These are phyloP conservation scores for Fusarium miscanthi DNA, from an alignment of 2,329 filamentous ascomycete species.

Conservation along the genomic window DNA sequence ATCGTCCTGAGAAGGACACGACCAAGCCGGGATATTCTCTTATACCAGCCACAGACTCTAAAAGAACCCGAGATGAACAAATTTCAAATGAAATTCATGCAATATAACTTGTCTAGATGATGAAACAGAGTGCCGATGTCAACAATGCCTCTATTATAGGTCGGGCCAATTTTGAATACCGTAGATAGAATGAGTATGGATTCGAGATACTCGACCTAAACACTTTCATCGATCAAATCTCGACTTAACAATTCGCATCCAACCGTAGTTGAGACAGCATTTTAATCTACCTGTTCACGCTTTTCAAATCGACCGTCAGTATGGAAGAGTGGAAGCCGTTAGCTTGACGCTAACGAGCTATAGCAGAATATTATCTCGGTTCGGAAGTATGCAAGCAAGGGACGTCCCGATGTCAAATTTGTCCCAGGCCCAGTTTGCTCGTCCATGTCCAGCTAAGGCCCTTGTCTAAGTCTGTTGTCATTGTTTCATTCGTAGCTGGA, in stretches of 20 bases:
- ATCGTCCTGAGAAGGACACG: background rate
- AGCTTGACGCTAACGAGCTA: conserved; percentile 14
- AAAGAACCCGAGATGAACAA: background rate
- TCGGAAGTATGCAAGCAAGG: conserved; percentile 27
- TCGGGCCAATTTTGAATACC: background rate
- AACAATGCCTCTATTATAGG: background rate
- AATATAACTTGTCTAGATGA: background rate
- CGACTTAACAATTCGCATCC: background rate
- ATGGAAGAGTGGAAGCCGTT: conserved; percentile 1
- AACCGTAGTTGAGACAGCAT: background rate
- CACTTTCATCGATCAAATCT: background rate
- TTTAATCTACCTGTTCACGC: background rate
- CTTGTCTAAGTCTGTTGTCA: conserved; percentile 7
- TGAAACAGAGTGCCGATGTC: background rate
- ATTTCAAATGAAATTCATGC: background rate
- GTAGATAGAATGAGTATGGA: background rate
- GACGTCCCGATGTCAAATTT: conserved; percentile 20
- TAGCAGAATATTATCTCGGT: background rate
- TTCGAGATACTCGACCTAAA: background rate
- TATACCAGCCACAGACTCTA: background rate
- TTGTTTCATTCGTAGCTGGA: background rate
- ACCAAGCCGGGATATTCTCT: background rate
- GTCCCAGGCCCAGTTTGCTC: conserved; percentile 8
- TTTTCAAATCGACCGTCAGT: background rate
- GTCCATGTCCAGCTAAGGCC: background rate